Evolutionary conservation across 352 stramenopile genomes (phyloP).

Genomic region (Blastocystis sp.): DNA sequence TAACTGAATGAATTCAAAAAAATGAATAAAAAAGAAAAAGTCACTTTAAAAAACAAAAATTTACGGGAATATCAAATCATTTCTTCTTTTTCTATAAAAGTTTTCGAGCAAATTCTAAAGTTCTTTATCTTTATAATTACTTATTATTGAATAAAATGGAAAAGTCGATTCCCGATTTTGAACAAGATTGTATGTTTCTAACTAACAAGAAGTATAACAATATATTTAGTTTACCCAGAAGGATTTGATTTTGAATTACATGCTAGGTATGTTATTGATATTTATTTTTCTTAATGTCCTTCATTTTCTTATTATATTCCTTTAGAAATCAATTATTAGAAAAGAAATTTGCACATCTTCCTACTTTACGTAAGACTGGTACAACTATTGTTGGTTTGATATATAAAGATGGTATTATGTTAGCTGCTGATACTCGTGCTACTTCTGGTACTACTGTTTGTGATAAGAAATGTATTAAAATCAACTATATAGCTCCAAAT

Average conservation of each 20-base stretch:
- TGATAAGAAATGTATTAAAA: slow-evolving; percentile 26
- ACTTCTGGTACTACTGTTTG: slow-evolving; percentile 32
- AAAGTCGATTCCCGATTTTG: slow-evolving; percentile 25
- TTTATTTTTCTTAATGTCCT: not conserved
- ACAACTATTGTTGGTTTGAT: slow-evolving; percentile 30
- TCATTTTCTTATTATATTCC: too few species aligned
- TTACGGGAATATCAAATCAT: not conserved
- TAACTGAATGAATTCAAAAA: too few species aligned
- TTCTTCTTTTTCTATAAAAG: slow-evolving; percentile 28
- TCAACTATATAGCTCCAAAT: slow-evolving; percentile 38
- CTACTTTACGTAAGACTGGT: slow-evolving; percentile 35
- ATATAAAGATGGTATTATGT: slow-evolving; percentile 34
- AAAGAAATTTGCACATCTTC: slow-evolving; percentile 12
- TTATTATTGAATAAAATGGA: not conserved
- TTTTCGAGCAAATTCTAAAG: too few species aligned
- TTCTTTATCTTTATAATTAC: not conserved
- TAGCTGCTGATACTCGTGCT: slow-evolving; percentile 28
- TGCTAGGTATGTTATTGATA: not conserved
- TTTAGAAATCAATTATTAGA: slow-evolving; percentile 24
- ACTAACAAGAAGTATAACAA: not conserved
- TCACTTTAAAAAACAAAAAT: too few species aligned
- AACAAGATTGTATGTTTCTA: slow-evolving; percentile 16
- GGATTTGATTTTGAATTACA: slow-evolving; percentile 35
- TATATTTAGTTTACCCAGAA: slow-evolving; percentile 38
- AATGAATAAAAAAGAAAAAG: too few species aligned